phyloP scores from a whole-genome alignment of 139 green algal genomes.

The Yamagishiella unicocca region DNA sequence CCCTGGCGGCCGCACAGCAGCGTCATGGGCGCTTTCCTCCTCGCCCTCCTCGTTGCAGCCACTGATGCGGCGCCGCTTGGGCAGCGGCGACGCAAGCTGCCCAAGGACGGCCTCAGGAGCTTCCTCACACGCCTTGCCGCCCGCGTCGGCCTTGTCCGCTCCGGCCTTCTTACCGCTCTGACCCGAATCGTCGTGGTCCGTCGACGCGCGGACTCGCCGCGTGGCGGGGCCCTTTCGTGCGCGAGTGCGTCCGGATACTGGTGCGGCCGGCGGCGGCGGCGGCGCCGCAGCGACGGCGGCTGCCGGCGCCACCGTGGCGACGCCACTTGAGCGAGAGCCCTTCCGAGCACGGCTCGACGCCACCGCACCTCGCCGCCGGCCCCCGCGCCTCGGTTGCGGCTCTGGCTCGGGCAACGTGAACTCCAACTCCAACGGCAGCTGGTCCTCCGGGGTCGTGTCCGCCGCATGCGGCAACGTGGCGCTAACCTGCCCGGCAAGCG shows the following conservation, averaged over 20 bases:
- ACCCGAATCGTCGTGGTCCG: neutral
- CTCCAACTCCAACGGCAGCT: neutral
- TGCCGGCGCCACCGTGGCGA: neutral
- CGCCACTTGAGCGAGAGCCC: neutral
- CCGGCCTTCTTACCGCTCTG: neutral
- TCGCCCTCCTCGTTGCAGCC: neutral
- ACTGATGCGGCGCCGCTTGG: constrained; percentile 21
- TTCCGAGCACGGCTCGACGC: neutral
- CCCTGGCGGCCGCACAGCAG: too few species aligned
- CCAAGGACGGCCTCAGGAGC: too few species aligned
- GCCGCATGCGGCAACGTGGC: too few species aligned
- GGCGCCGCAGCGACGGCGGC: neutral
- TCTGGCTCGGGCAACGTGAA: neutral
- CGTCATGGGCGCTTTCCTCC: neutral
- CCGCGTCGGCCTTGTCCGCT: neutral
- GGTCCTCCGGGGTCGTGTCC: too few species aligned
- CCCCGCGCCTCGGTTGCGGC: neutral
- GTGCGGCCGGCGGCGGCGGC: neutral
- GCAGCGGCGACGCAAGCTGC: neutral
- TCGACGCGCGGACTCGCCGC: neutral
- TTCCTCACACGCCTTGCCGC: neutral
- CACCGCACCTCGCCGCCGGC: neutral
- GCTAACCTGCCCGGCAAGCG: too few species aligned
- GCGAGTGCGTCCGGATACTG: neutral
- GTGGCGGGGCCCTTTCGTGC: neutral